A percentile compares a stretch with the other conserved stretches of the same genome.
Conservation (phyloP, 164 flowering plant species). For the grape (Vitis vinifera) region ASM3070453v1 NC_081814.1:3174001-3174500, state of each 20-base stretch:
- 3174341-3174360: too few relatives aligned
- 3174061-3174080: slow-evolving; percentile 37
- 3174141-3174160: slow-evolving; percentile 39
- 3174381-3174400: neutral
- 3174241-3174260: neutral
- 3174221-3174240: slow-evolving; percentile 57
- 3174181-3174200: slow-evolving; percentile 40
- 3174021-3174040: neutral
- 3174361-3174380: neutral
- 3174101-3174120: slow-evolving; percentile 24
- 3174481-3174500: slow-evolving; percentile 67
- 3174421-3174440: slow-evolving; percentile 71
- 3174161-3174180: slow-evolving; percentile 20
- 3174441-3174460: slow-evolving; percentile 71
- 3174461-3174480: slow-evolving; percentile 58
- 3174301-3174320: too few relatives aligned
- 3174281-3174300: too few relatives aligned
- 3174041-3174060: neutral
- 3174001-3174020: neutral
- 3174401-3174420: neutral
- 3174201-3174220: slow-evolving; percentile 43
- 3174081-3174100: slow-evolving; percentile 46
- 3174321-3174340: too few relatives aligned
- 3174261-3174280: neutral
- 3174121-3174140: slow-evolving; percentile 68